Evolutionary conservation across 352 stramenopile genomes (phyloP).

Genomic region (Globisporangium cylindrosporum): DNA sequence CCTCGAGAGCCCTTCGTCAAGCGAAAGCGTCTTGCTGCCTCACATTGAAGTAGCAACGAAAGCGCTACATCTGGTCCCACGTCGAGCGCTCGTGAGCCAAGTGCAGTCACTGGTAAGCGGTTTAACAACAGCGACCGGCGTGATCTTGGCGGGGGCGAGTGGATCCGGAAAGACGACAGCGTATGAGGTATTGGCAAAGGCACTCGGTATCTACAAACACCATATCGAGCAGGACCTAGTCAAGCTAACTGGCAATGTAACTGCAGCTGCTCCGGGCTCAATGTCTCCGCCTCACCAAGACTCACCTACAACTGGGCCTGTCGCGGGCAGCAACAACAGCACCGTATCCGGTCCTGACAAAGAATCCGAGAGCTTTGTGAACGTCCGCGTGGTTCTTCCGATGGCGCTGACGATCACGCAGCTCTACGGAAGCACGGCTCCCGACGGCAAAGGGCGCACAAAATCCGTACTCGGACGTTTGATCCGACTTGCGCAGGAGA

Average conservation of each 20-base stretch:
- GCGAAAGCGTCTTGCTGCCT: background rate
- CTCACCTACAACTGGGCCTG: background rate
- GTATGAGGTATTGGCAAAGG: conserved; percentile 33
- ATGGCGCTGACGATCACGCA: conserved; percentile 40
- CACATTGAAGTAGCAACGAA: background rate
- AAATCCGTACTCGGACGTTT: conserved; percentile 37
- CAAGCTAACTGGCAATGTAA: background rate
- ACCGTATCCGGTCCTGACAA: background rate
- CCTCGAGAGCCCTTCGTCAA: background rate
- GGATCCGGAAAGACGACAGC: conserved; percentile 38
- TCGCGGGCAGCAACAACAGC: background rate
- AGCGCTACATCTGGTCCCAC: conserved; percentile 20
- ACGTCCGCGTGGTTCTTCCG: conserved; percentile 29
- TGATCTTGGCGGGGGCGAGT: conserved; percentile 23
- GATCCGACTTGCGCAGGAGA: conserved; percentile 32
- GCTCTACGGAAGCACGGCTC: conserved; percentile 39
- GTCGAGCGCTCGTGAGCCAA: conserved; percentile 21
- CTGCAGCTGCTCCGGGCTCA: background rate
- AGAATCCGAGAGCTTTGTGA: conserved; percentile 5
- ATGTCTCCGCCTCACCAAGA: background rate
- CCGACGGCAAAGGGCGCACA: conserved; percentile 31
- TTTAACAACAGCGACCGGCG: conserved; percentile 14
- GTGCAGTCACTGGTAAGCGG: conserved; percentile 12
- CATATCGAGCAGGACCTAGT: background rate
- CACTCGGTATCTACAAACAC: conserved; percentile 22